These are phyloP conservation scores for Paramecium tetraurelia DNA, from an alignment of 73 alveolate species.

Conservation along the genomic window DNA sequence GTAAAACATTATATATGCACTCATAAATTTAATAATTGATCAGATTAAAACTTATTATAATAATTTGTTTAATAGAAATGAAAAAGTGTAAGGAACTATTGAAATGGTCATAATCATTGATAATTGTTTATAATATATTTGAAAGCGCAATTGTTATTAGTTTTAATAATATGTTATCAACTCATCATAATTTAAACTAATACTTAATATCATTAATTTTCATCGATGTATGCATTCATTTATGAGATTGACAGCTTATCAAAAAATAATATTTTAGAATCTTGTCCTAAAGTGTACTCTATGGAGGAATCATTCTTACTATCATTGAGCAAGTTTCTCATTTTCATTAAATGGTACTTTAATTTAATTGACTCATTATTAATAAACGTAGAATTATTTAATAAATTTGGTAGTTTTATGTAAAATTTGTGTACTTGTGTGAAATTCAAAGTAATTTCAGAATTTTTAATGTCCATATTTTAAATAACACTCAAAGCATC, in stretches of 20 bases:
- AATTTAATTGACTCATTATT: not conserved
- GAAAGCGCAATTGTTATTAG: too few relatives aligned
- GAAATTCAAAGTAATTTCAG: not conserved
- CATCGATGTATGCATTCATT: not conserved
- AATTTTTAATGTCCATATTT: not conserved
- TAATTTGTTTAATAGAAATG: not conserved
- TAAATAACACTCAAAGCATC: not conserved
- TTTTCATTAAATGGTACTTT: not conserved
- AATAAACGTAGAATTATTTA: not conserved
- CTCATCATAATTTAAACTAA: not conserved
- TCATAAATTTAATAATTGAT: not conserved
- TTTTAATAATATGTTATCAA: not conserved
- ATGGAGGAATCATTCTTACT: not conserved
- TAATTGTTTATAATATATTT: too few relatives aligned
- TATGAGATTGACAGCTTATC: not conserved
- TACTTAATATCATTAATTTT: not conserved
- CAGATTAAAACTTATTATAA: not conserved
- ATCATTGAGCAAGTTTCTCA: not conserved
- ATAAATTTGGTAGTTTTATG: not conserved
- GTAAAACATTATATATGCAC: not conserved
- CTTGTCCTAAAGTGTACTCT: not conserved
- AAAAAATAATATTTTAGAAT: not conserved
- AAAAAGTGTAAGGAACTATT: too few relatives aligned
- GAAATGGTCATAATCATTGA: too few relatives aligned
- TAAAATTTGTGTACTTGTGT: not conserved